These are phyloP conservation scores for Colletotrichum orbiculare DNA, from an alignment of 2,329 filamentous ascomycete genomes.

Conservation along the genomic window DNA sequence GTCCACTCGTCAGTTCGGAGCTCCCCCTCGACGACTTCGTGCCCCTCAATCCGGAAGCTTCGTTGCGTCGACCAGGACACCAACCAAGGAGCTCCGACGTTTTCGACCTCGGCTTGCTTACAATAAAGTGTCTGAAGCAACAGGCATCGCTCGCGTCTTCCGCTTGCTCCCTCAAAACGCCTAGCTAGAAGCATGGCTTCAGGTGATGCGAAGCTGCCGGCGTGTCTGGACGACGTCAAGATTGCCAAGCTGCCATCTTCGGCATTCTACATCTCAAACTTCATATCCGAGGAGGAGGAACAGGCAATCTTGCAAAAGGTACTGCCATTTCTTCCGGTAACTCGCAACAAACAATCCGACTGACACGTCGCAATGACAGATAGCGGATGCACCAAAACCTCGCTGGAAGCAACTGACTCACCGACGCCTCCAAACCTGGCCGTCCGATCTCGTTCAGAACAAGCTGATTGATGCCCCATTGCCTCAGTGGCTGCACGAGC, in stretches of 20 bases:
- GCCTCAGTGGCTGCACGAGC: slow-evolving; percentile 78
- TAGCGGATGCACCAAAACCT: slow-evolving; percentile 74
- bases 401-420: slow-evolving; percentile 91
- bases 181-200: slow-evolving; percentile 9
- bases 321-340: slow-evolving; percentile 11
- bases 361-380: slow-evolving; percentile 49
- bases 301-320: slow-evolving; percentile 77
- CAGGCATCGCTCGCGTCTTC: not conserved
- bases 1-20: too few species aligned
- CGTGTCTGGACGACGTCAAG: slow-evolving; percentile 60
- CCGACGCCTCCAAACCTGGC: slow-evolving; percentile 90
- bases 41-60: too few species aligned
- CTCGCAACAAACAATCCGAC: not conserved
- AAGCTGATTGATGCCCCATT: slow-evolving; percentile 80
- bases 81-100: too few species aligned
- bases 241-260: slow-evolving; percentile 68
- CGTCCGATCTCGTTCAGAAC: slow-evolving; percentile 82
- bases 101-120: too few species aligned
- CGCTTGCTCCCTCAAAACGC: not conserved
- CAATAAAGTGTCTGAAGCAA: too few species aligned
- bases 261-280: slow-evolving; percentile 88
- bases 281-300: slow-evolving; percentile 84
- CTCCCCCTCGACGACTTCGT: too few species aligned
- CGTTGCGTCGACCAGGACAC: too few species aligned
- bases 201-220: slow-evolving; percentile 48